Evolutionary conservation across 2,329 filamentous ascomycete genomes (phyloP).

Genomic region (Berkeleyomyces basicola): DNA sequence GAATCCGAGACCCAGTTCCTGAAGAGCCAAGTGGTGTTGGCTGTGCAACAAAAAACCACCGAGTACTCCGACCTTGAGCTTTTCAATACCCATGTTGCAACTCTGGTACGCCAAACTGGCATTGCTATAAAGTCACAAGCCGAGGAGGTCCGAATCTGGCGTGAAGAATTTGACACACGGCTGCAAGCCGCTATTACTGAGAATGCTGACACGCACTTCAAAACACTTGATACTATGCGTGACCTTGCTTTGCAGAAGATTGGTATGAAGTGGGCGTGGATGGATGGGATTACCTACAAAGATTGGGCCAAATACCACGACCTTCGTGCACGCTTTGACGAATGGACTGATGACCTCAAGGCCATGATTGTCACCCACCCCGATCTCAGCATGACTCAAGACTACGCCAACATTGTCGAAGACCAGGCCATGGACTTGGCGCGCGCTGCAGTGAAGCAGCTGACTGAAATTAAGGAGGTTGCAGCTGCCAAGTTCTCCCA

Average conservation of each 20-base stretch:
- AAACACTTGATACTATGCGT: conserved; percentile 66
- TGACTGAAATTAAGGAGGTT: conserved; percentile 66
- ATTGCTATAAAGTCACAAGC: conserved; percentile 60
- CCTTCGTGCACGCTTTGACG: conserved; percentile 63
- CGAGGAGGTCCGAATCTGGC: conserved; percentile 62
- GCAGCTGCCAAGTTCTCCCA: conserved; percentile 69
- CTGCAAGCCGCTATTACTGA: conserved; percentile 51
- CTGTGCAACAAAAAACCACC: conserved; percentile 40
- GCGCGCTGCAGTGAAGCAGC: conserved; percentile 60
- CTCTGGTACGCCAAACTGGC: conserved; percentile 47
- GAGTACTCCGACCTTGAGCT: conserved; percentile 26
- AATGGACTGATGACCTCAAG: conserved; percentile 73
- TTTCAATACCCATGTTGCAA: conserved; percentile 28
- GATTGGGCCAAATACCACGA: conserved; percentile 94
- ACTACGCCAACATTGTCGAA: conserved; percentile 52
- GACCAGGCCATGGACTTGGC: conserved; percentile 67
- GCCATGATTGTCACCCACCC: conserved; percentile 58
- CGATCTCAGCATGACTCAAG: conserved; percentile 49
- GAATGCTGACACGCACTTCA: conserved; percentile 64
- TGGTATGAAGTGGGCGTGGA: conserved; percentile 90
- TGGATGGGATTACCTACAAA: conserved; percentile 88
- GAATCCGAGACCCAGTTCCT: conserved; percentile 46
- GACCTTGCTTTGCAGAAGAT: conserved; percentile 80
- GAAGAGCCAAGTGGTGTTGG: conserved; percentile 38
- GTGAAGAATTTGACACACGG: conserved; percentile 51